These are phyloP conservation scores for Tuctoria greenei DNA, from an alignment of 176 grass and related monocot species.

Conservation along the genomic window DNA sequence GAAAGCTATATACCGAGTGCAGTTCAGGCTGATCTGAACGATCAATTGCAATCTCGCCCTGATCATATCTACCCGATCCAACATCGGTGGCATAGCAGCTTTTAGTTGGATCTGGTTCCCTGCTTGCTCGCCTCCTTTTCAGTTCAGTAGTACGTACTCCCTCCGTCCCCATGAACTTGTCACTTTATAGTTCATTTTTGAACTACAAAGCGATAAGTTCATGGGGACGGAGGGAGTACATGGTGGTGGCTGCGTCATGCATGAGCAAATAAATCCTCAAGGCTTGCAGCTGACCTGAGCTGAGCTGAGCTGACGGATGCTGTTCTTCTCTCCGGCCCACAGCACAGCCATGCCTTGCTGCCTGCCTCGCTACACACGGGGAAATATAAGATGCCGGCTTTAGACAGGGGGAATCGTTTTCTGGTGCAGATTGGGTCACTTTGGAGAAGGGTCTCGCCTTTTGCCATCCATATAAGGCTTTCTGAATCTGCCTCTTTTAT, in stretches of 20 bases:
- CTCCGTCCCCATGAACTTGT: no score
- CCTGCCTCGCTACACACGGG: slow-evolving; percentile 32
- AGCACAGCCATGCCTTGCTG: neutral
- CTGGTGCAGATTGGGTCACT: neutral
- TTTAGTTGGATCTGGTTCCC: slow-evolving; percentile 31
- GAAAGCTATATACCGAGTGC: neutral
- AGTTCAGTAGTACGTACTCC: no score
- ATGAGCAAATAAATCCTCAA: neutral
- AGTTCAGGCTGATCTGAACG: no score
- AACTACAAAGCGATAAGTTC: no score
- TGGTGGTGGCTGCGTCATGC: neutral
- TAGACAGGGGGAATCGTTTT: slow-evolving; percentile 48
- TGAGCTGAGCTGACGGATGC: no score
- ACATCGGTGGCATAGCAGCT: slow-evolving; percentile 28
- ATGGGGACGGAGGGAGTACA: no score
- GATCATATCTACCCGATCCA: neutral
- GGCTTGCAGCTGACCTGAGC: no score
- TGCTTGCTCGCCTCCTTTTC: neutral
- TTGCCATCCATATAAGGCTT: neutral
- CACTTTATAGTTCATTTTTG: no score
- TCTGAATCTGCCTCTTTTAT: neutral
- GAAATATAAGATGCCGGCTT: slow-evolving; percentile 17
- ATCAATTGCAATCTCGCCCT: no score
- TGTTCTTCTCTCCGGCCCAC: no score
- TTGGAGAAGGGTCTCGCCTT: neutral